A percentile compares a stretch with the other conserved stretches of the same genome.
Conservation (phyloP, 1,139 yeast species). For the Taiozyma sp. region DNA sequence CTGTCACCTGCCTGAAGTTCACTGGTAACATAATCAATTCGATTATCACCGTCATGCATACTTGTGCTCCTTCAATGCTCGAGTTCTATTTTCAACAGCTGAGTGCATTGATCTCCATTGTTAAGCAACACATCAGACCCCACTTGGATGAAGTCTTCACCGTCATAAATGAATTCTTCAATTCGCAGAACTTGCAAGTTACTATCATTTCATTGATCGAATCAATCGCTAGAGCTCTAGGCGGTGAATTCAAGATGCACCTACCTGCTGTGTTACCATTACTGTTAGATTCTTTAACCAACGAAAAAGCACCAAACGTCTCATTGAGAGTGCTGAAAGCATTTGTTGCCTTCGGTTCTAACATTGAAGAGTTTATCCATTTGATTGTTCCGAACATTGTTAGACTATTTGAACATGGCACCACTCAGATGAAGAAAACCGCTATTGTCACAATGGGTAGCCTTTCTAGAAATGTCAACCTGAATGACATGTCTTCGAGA, state of each 20-base stretch:
- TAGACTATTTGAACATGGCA: slow-evolving; percentile 69
- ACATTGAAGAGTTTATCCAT: slow-evolving; percentile 84
- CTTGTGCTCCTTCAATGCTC: slow-evolving; percentile 75
- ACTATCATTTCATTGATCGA: slow-evolving; percentile 80
- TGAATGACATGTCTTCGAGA: slow-evolving; percentile 87
- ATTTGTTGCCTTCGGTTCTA: slow-evolving; percentile 83
- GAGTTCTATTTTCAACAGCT: slow-evolving; percentile 90
- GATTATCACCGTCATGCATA: slow-evolving; percentile 75
- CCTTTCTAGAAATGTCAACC: slow-evolving; percentile 62
- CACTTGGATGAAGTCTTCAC: slow-evolving; percentile 73
- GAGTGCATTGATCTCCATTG: slow-evolving; percentile 72
- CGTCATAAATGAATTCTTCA: slow-evolving; percentile 71
- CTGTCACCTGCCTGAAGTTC: slow-evolving; percentile 82
- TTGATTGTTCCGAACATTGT: slow-evolving; percentile 82
- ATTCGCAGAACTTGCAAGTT: slow-evolving; percentile 61
- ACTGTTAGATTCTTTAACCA: slow-evolving; percentile 71
- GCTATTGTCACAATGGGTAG: slow-evolving; percentile 86
- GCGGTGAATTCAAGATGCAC: slow-evolving; percentile 86
- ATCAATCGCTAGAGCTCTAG: slow-evolving; percentile 78
- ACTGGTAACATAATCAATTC: slow-evolving; percentile 87
- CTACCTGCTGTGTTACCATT: slow-evolving; percentile 74
- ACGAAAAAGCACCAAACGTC: slow-evolving; percentile 64
- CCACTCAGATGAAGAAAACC: slow-evolving; percentile 51
- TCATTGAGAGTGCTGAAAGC: slow-evolving; percentile 77
- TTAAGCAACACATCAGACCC: slow-evolving; percentile 85